Conservation (phyloP, 495 filamentous ascomycete genomes). For the Letharia columbiana region DNA sequence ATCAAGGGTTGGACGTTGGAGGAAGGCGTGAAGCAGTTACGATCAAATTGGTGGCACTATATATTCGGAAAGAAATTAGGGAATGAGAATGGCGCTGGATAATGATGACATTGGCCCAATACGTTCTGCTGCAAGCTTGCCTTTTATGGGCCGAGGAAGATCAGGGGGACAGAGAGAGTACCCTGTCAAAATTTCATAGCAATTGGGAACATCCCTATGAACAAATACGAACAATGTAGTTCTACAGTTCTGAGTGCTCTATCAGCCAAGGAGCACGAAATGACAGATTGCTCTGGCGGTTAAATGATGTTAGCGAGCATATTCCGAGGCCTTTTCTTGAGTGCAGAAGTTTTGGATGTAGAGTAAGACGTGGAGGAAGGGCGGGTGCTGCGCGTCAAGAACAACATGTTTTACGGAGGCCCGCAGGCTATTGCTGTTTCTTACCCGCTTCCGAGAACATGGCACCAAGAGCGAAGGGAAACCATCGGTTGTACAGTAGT, state of each 20-base stretch:
- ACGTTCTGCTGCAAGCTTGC: background rate
- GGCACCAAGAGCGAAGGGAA: background rate
- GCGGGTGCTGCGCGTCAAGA: background rate
- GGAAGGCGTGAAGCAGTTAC: constrained; percentile 60
- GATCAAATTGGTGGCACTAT: constrained; percentile 72
- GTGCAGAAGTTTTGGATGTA: background rate
- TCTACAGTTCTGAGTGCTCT: background rate
- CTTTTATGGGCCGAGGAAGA: background rate
- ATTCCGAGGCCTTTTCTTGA: no score
- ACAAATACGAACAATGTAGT: background rate
- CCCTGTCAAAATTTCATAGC: background rate
- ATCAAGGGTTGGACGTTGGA: constrained; percentile 71
- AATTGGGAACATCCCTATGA: background rate
- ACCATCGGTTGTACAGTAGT: background rate
- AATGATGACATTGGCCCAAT: background rate
- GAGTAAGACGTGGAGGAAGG: background rate
- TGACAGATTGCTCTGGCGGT: background rate
- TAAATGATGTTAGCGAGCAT: background rate
- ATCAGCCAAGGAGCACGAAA: background rate
- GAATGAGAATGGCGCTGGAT: background rate
- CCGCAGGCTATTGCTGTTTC: background rate
- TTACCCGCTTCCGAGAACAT: background rate
- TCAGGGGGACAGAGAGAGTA: no score
- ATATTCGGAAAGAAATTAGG: constrained; percentile 48
- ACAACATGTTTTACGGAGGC: background rate